Base-by-base conservation (phyloP, 1,139 yeast species). In the Pichia sp. region DNA sequence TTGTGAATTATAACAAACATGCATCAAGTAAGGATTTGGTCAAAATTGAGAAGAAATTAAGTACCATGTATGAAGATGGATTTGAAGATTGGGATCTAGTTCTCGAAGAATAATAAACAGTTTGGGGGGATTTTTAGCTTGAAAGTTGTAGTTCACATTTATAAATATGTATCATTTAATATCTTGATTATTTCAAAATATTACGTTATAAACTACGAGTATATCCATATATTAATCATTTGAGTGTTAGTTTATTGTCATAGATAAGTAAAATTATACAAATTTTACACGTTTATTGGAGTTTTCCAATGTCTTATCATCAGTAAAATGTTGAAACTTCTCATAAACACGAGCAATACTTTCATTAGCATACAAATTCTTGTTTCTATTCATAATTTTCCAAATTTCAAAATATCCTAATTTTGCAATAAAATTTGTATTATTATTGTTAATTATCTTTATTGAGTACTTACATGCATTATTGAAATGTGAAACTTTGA, bases 41-140 rank as follows among this genome's bases (percentile, higher is more conserved):
- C 40, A 55, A 64, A 41, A 58, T 65, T 11, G 74, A 70, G 46
- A 60, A 64, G 40, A 56, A 56, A 18, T 58, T 70, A 34, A 65
- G 63, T 40, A 56, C 58, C 8, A 53, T 59, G 13, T 71, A 66
- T 52, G 66, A 65, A 15, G 75, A 50, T 34, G 53, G 52, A 5
- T 49, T 45, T 22, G 48, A 53, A 40, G 54, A 53, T 68, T 55
- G 74, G 73, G 3, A 69, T 15, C 40, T 39, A 13, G 23, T 37
- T 15, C 18, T 22, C 5, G 46, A 48, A 18, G 29, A 24, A 8
- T 16, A 18, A 9, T 32, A 18, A 9, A n/a, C n/a, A n/a, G n/a
- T n/a, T 32, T 18, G 16, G 34, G 34, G 34, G 20, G 7, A 7
- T n/a, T 30, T 30, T 3, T 5, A 29, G 30, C 15, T 29, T 29